These are phyloP conservation scores for Paramecium bursaria DNA, from an alignment of 73 alveolate genomes.

Conservation along the genomic window DNA sequence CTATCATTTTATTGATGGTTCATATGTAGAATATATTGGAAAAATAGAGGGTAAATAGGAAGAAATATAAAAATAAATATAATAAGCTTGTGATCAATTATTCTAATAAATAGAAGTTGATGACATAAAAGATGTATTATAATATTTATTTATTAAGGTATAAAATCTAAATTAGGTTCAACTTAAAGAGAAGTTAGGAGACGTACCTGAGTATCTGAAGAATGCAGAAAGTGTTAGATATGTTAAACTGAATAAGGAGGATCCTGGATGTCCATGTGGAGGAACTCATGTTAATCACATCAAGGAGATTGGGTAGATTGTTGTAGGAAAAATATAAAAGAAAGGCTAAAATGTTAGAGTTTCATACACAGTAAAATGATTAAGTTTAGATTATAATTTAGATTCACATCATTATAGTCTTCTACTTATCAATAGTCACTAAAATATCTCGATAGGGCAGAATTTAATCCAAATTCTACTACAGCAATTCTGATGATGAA, in stretches of 20 bases:
- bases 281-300: conserved; percentile 92
- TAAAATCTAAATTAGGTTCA: conserved; percentile 74
- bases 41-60: conserved; percentile 75
- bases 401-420: conserved; percentile 12
- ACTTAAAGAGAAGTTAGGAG: conserved; percentile 77
- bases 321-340: conserved; percentile 80
- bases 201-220: conserved; percentile 82
- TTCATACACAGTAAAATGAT: conserved; percentile 73
- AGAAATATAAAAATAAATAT: conserved; percentile 63
- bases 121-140: conserved; percentile 67
- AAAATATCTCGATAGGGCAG: not conserved
- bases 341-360: conserved; percentile 86
- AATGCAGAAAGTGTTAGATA: conserved; percentile 77
- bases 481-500: conserved; percentile 69
- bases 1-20: conserved; percentile 88
- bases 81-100: conserved; percentile 70
- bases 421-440: not conserved
- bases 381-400: no score
- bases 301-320: conserved; percentile 77
- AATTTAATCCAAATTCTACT: not conserved
- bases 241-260: conserved; percentile 79
- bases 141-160: no score
- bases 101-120: conserved; percentile 73
- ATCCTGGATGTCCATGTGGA: conserved; percentile 94
- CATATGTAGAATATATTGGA: conserved; percentile 92